Conservation (phyloP, 139 green algal genomes). For the Marvania coccoides region DNA sequence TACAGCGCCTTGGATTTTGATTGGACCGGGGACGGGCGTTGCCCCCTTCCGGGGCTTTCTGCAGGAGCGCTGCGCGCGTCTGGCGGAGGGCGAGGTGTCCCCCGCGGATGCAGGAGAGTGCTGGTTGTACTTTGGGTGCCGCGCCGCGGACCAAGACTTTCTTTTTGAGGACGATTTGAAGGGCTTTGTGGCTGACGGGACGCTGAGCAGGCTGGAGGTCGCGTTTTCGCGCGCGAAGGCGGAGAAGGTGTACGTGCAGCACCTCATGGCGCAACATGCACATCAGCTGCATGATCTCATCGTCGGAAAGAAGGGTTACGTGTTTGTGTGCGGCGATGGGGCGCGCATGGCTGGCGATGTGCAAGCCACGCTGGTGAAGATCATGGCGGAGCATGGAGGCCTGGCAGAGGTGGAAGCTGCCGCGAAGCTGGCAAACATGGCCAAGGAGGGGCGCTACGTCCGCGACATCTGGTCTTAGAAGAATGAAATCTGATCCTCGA, state of each 20-base stretch:
- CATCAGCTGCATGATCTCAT: slow-evolving; percentile 35
- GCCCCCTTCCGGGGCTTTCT: slow-evolving; percentile 93
- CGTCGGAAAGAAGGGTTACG: slow-evolving; percentile 33
- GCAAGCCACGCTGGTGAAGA: slow-evolving; percentile 55
- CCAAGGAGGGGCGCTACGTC: slow-evolving; percentile 62
- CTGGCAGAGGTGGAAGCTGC: slow-evolving; percentile 30
- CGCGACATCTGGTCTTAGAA: slow-evolving; percentile 80
- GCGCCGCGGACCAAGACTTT: slow-evolving; percentile 70
- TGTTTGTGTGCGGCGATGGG: slow-evolving; percentile 87
- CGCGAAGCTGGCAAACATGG: slow-evolving; percentile 51
- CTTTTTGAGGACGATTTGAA: slow-evolving; percentile 75
- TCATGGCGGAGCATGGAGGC: slow-evolving; percentile 42
- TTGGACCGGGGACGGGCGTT: slow-evolving; percentile 85
- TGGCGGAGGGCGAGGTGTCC: neutral
- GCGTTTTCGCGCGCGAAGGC: slow-evolving; percentile 67
- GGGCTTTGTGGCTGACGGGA: slow-evolving; percentile 51
- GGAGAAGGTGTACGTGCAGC: slow-evolving; percentile 80
- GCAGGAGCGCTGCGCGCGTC: slow-evolving; percentile 61
- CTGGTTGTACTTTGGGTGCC: slow-evolving; percentile 79
- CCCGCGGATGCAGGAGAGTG: neutral
- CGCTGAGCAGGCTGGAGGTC: slow-evolving; percentile 56
- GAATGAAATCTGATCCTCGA: no score
- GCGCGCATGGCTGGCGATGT: slow-evolving; percentile 89
- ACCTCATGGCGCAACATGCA: slow-evolving; percentile 61
- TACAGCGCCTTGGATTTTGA: slow-evolving; percentile 68